phyloP scores from a whole-genome alignment of 257 asterid genomes.

The Solanum acaule region DNA sequence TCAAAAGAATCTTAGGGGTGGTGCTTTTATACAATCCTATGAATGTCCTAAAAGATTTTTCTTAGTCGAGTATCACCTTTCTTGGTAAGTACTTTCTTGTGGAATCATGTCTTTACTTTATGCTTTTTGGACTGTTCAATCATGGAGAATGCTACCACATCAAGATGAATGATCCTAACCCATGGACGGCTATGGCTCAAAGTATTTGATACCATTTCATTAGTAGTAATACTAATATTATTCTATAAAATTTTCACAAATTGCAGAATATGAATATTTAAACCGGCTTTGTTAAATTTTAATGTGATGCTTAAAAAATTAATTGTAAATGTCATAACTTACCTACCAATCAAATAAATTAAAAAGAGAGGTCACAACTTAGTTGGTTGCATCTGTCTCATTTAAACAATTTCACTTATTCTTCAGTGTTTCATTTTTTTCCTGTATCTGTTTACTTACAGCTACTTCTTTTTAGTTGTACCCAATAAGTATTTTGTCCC shows the following conservation, averaged over 20 bases:
- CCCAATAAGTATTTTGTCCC: background rate
- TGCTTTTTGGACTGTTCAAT: background rate
- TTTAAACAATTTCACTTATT: background rate
- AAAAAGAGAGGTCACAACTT: background rate
- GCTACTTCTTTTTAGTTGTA: background rate
- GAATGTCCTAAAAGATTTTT: background rate
- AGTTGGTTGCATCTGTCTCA: background rate
- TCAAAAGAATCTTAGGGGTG: background rate
- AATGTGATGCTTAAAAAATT: background rate
- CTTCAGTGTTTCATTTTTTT: background rate
- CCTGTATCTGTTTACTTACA: background rate
- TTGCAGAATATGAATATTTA: background rate
- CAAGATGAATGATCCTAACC: background rate
- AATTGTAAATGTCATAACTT: background rate
- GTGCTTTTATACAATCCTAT: background rate
- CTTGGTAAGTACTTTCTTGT: background rate
- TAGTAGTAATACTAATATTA: background rate
- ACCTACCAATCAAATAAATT: background rate
- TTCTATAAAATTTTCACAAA: background rate
- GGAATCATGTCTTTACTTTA: background rate
- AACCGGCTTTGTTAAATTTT: background rate
- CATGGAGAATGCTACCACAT: background rate
- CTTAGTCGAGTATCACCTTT: background rate
- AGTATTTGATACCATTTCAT: background rate
- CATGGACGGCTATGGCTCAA: background rate